Base-by-base conservation (phyloP, 345 rosid genomes). In the Pistacia integerrima region DNA sequence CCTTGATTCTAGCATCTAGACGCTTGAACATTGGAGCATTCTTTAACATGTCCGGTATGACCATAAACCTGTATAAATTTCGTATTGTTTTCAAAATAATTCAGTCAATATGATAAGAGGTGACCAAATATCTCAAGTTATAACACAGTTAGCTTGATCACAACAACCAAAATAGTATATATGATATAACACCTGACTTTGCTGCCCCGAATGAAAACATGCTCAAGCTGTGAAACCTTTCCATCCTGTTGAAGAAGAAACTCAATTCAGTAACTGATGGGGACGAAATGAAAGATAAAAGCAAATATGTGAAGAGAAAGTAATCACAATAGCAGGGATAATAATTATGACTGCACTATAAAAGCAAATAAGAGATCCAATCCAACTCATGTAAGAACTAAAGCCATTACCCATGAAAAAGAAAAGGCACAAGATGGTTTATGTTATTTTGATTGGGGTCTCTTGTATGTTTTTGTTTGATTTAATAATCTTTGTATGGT, bases 21-120 rank as follows among this genome's bases (percentile, higher is more conserved):
- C 97, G 97, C 86, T 91, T 90, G 86, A 93, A 96, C 98, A 96
- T 92, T 28, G 99, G 98, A 77, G 99, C 97, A 64, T 93, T 91
- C 89, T 96, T 96, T 76, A 93, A 86, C 97, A 96, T 96, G 84
- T 97, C 99, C 18, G 98, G 98, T 87, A 97, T 97, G 80, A 97
- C 97, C 97, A 97, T 92, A 80, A 97, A 97, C 90, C 99, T 96
- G 80, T 79, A 68, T 33, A 78, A 64, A 80, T 60, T 54, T 70
- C 67, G 78, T 59, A 66, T n/a, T 57, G 28, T 48, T 62, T 30
- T 14, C 60, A 62, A 36, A 16, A 28, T 4, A 44, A 11, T 41
- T 36, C 51, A 11, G 12, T 10, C 64, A 70, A 10, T 30, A 8
- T 54, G 13, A 56, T 2, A 72, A 55, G 2, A 46, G 4, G 56